phyloP scores from a whole-genome alignment of 2,329 filamentous ascomycete species.

The Gnomoniopsis sp. region DNA sequence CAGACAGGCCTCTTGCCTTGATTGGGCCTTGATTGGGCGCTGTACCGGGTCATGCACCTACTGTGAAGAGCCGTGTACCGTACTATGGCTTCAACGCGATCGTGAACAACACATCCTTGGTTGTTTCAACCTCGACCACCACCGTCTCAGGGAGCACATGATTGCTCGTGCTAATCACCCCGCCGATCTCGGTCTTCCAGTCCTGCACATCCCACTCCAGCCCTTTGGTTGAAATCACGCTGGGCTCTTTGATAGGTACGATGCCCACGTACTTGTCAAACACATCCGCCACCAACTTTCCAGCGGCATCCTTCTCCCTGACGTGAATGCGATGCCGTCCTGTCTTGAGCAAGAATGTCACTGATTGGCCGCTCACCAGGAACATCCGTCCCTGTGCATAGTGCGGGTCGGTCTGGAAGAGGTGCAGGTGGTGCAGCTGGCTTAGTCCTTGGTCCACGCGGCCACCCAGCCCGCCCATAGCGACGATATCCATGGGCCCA shows the following conservation, averaged over 20 bases:
- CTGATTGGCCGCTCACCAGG: constrained; percentile 74
- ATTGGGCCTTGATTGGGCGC: too few relatives aligned
- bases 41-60: neutral
- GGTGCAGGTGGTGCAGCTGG: constrained; percentile 79
- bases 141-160: constrained; percentile 59
- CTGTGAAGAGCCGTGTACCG: neutral
- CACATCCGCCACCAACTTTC: constrained; percentile 35
- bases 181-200: constrained; percentile 76
- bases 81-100: constrained; percentile 52
- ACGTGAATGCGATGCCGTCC: constrained; percentile 68
- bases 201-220: constrained; percentile 87
- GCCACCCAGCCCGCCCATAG: constrained; percentile 81
- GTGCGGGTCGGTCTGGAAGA: constrained; percentile 51
- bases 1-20: neutral
- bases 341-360: constrained; percentile 75
- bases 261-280: constrained; percentile 84
- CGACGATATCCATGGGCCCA: constrained; percentile 60
- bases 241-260: constrained; percentile 75
- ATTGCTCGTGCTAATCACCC: constrained; percentile 76
- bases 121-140: constrained; percentile 61
- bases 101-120: constrained; percentile 68
- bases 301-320: constrained; percentile 35
- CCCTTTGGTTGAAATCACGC: constrained; percentile 73
- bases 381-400: constrained; percentile 61
- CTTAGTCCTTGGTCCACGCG: constrained; percentile 91